phyloP scores from a whole-genome alignment of 2,329 filamentous ascomycete genomes.

The Aspergillus aculeatus region DNA sequence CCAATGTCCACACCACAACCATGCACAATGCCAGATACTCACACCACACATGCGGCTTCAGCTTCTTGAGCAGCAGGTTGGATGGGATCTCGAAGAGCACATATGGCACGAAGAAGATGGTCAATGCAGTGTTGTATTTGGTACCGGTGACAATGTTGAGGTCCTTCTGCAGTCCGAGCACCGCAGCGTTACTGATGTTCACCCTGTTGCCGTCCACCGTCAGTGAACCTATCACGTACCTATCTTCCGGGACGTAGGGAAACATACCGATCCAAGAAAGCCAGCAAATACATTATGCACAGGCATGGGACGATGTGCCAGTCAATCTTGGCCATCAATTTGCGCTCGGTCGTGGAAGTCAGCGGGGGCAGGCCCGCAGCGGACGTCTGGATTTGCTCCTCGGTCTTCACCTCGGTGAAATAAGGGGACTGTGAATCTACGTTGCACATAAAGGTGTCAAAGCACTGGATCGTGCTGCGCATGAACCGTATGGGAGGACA shows the following conservation, averaged over 20 bases:
- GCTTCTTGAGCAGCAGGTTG: slow-evolving; percentile 68
- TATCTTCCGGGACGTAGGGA: background rate
- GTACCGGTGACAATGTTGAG: slow-evolving; percentile 54
- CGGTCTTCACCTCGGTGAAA: slow-evolving; percentile 18
- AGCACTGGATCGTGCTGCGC: background rate
- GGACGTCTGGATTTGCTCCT: slow-evolving; percentile 19
- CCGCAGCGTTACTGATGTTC: slow-evolving; percentile 75
- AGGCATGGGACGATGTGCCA: slow-evolving; percentile 69
- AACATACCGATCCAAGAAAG: slow-evolving; percentile 59
- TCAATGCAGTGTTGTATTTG: slow-evolving; percentile 72
- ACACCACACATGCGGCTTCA: slow-evolving; percentile 67
- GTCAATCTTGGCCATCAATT: slow-evolving; percentile 69
- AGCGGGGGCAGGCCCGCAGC: slow-evolving; percentile 31
- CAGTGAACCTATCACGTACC: slow-evolving; percentile 1
- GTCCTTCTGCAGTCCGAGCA: slow-evolving; percentile 65
- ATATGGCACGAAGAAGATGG: slow-evolving; percentile 81
- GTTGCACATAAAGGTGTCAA: background rate
- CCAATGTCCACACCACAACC: background rate
- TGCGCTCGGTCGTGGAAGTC: slow-evolving; percentile 53
- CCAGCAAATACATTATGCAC: slow-evolving; percentile 68
- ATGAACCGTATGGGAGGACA: background rate
- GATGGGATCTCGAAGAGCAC: slow-evolving; percentile 65
- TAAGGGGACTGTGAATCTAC: slow-evolving; percentile 2
- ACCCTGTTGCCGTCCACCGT: slow-evolving; percentile 48
- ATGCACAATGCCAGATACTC: slow-evolving; percentile 18